Percentiles rank a stretch among this genome's conserved stretches.
Conservation (phyloP, 208 protist genomes). For the Balamuthia mandrillaris region DNA sequence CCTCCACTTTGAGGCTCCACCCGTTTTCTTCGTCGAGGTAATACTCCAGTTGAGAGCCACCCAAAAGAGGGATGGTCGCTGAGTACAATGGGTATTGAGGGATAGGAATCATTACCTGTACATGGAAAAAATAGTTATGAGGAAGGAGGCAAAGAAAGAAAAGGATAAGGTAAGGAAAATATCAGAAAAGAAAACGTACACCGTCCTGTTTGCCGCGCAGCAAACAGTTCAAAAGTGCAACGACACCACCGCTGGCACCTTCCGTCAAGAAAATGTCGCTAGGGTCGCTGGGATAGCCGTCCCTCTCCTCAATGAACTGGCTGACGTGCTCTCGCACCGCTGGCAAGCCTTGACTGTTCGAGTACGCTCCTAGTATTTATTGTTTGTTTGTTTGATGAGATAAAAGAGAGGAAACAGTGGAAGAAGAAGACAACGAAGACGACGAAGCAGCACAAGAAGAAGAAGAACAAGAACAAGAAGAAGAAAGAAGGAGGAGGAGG, state of each 20-base stretch:
- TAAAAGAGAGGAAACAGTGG: not conserved
- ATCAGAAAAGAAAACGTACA: slow-evolving; percentile 46
- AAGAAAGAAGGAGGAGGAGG: too few relatives aligned
- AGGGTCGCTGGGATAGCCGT: slow-evolving; percentile 77
- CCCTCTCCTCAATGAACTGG: slow-evolving; percentile 87
- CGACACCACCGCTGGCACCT: slow-evolving; percentile 90
- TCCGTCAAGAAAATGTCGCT: slow-evolving; percentile 92
- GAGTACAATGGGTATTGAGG: slow-evolving; percentile 99
- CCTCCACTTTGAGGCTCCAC: slow-evolving; percentile 80
- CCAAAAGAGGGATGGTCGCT: slow-evolving; percentile 89
- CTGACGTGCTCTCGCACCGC: slow-evolving; percentile 86
- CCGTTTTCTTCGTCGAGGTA: slow-evolving; percentile 86
- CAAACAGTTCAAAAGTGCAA: slow-evolving; percentile 50
- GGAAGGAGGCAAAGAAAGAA: slow-evolving; percentile 18
- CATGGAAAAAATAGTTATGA: not conserved
- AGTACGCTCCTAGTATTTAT: slow-evolving; percentile 88
- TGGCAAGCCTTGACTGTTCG: slow-evolving; percentile 85
- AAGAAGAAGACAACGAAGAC: not conserved
- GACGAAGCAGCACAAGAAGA: not conserved
- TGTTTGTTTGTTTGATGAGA: not conserved
- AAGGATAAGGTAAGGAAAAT: too few relatives aligned
- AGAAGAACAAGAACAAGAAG: not conserved
- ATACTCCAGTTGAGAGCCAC: slow-evolving; percentile 86
- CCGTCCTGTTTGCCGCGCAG: slow-evolving; percentile 70
- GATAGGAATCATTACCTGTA: slow-evolving; percentile 91